Evolutionary conservation across 352 stramenopile species (phyloP), one percentile per base, ranked within the genome.

Genomic region (Globisporangium uncinulatum): DNA sequence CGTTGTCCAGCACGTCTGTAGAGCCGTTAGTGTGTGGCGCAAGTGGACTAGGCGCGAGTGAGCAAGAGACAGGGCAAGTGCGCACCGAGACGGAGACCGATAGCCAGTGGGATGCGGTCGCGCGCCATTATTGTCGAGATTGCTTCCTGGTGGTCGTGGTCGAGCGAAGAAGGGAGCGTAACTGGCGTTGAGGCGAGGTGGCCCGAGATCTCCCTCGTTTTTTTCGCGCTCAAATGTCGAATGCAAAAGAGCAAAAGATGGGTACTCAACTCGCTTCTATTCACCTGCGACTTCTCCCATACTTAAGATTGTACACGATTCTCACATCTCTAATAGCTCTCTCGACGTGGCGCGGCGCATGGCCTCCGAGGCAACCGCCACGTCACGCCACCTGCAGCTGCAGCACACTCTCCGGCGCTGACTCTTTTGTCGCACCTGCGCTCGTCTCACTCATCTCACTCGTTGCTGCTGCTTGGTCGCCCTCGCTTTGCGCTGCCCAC

Each of bases 1-100:
- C 83, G 45, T 86, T 83, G 59, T 92, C 83, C 59, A 92, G 66
- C 51, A 90, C 74, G 57, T 92, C 83, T 90, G 51, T 54, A 89
- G 64, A 36, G 36, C 17, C 4, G 24, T 29, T 29, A 29, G 6
- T 17, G 42, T 36, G 17, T 39, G 7, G 34, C 36, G 51, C 1
- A 6, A 34, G 11, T 47, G 32, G 8, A n/a, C 4, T 29, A 49
- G 44, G 8, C 15, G 5, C 19, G 24, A 49, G 44, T 4, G 31
- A 29, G n/a, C 59, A 6, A 51, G 8, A 24, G 14, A 41, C n/a
- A 32, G 8, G 21, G 17, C 37, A 11, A 32, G 19, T 43, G 79
- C 78, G 64, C 52, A 91, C 80, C 80, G 37, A 91, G 73, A 11
- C 80, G 80, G 39, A 91, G 67, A 2, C 76, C 78, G 49, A 88